Evolutionary conservation across 106 monocot species (phyloP).

Genomic region (Dactylorhiza incarnata): DNA sequence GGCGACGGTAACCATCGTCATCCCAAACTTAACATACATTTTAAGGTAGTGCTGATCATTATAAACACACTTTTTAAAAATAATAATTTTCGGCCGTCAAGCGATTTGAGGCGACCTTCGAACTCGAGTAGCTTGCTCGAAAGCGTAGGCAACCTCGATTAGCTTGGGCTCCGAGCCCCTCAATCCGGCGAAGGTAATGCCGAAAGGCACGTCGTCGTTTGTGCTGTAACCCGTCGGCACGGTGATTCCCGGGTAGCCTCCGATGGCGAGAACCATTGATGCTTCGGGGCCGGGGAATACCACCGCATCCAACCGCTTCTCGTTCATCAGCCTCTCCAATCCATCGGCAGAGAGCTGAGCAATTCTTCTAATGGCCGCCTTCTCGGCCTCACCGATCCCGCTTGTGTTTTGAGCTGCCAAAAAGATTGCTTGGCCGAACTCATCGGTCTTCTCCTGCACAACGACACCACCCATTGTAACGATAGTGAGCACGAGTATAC

Average conservation of each 20-base stretch:
- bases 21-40: too few species aligned
- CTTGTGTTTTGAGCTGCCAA: conserved; percentile 22
- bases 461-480: neutral
- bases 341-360: conserved; percentile 17
- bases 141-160: conserved; percentile 48
- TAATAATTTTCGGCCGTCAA: too few species aligned
- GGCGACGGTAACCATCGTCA: too few species aligned
- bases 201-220: conserved; percentile 19
- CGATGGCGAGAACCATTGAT: conserved; percentile 27
- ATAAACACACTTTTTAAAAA: too few species aligned
- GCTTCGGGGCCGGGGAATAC: conserved; percentile 11
- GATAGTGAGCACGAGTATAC: too few species aligned
- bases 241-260: conserved; percentile 37
- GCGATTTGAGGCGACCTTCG: conserved; percentile 25
- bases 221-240: conserved; percentile 34
- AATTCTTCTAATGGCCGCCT: conserved; percentile 10
- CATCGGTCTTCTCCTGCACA: conserved; percentile 26
- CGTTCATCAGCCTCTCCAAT: conserved; percentile 31
- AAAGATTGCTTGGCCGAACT: conserved; percentile 24
- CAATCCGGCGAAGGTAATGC: conserved; percentile 32
- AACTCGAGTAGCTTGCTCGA: conserved; percentile 40
- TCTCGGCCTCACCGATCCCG: conserved; percentile 12
- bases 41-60: too few species aligned
- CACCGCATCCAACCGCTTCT: conserved; percentile 32
- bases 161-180: conserved; percentile 37